These are phyloP conservation scores for Pythium biforme DNA, from an alignment of 352 stramenopile species.

Conservation along the genomic window DNA sequence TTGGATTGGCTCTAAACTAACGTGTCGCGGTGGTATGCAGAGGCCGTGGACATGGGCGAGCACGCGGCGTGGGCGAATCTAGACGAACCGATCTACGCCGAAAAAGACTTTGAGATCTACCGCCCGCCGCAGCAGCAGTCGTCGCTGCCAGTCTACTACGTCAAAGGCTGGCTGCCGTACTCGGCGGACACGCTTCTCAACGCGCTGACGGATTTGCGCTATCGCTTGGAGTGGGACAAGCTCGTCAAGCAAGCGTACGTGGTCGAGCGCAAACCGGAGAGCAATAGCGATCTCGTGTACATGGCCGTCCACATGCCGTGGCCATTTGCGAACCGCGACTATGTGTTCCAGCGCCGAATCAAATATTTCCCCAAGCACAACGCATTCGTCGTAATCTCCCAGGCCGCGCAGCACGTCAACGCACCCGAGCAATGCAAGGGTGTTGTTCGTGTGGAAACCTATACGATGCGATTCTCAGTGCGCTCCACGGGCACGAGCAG, in stretches of 20 bases:
- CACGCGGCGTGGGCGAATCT: constrained; percentile 59
- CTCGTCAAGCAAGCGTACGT: constrained; percentile 46
- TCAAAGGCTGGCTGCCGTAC: constrained; percentile 70
- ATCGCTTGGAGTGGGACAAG: constrained; percentile 56
- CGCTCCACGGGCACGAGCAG: constrained; percentile 50
- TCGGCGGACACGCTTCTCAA: constrained; percentile 74
- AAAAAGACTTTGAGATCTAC: constrained; percentile 78
- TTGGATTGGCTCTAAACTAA: background rate
- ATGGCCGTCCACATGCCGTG: constrained; percentile 54
- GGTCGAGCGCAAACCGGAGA: constrained; percentile 35
- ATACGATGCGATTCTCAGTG: constrained; percentile 55
- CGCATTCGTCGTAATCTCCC: constrained; percentile 65
- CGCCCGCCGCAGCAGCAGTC: constrained; percentile 47
- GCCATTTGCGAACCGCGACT: constrained; percentile 71
- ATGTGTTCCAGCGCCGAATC: constrained; percentile 68
- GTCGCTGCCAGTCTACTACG: constrained; percentile 63
- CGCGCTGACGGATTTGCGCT: constrained; percentile 53
- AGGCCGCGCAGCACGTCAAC: constrained; percentile 50
- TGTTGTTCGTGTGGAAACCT: constrained; percentile 67
- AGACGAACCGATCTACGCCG: constrained; percentile 63
- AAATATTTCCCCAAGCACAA: constrained; percentile 55
- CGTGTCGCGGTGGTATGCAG: constrained; percentile 21
- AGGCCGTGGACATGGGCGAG: constrained; percentile 68
- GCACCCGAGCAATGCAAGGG: constrained; percentile 35
- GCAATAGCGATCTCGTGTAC: constrained; percentile 67